Percentiles rank a stretch among this genome's conserved stretches.
Conservation (phyloP, 257 asterid genomes). For the Linderniella brevidens region DNA sequence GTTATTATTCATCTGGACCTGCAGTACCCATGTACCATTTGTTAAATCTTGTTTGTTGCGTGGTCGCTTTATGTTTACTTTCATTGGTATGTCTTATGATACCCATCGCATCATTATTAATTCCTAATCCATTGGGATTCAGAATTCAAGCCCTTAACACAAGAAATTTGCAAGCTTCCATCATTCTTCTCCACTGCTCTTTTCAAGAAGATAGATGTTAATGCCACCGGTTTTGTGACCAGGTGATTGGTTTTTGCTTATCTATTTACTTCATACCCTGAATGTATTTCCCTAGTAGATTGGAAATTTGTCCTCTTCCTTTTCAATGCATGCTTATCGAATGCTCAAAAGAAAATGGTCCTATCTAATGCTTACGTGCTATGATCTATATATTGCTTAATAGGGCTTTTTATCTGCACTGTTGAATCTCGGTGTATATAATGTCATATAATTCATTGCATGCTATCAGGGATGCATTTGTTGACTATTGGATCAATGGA, state of each 20-base stretch:
- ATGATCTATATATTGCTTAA: constrained; percentile 8
- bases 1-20: constrained; percentile 9
- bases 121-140: constrained; percentile 17
- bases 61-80: too few relatives aligned
- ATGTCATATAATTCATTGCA: constrained; percentile 11
- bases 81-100: neutral
- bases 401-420: neutral
- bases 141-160: constrained; percentile 89
- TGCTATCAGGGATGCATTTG: constrained; percentile 69
- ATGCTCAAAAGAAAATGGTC: too few relatives aligned
- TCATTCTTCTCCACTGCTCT: constrained; percentile 84
- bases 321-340: neutral
- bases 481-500: constrained; percentile 61
- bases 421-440: constrained; percentile 10
- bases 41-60: neutral
- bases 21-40: neutral
- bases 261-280: neutral
- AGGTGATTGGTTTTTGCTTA: constrained; percentile 28
- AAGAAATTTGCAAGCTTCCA: constrained; percentile 99
- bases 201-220: constrained; percentile 65
- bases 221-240: constrained; percentile 56
- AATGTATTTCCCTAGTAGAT: neutral
- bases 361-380: neutral
- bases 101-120: constrained; percentile 2
- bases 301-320: neutral